Conservation (phyloP, 148 eudicot species). For the Fagopyrum tataricum region DNA sequence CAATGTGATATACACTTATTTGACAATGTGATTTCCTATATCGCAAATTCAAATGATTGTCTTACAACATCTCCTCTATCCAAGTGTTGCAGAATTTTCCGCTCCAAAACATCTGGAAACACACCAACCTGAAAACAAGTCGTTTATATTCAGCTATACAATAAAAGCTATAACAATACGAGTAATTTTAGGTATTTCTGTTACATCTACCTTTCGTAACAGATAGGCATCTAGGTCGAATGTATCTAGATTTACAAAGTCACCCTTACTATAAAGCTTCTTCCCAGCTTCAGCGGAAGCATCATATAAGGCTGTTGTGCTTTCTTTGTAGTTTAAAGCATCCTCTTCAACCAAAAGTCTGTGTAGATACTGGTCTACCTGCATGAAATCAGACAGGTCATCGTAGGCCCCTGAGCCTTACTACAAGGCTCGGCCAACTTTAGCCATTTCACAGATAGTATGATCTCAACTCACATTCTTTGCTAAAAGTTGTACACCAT, state of each 20-base stretch:
- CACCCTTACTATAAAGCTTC: constrained; percentile 60
- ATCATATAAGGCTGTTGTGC: constrained; percentile 36
- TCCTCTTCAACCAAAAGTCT: constrained; percentile 88
- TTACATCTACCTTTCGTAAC: constrained; percentile 52
- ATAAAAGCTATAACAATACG: not conserved
- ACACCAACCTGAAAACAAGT: constrained; percentile 65
- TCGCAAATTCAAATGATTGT: not conserved
- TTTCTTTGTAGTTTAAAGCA: constrained; percentile 29
- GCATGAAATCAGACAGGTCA: constrained; percentile 23
- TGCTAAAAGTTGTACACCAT: constrained; percentile 79
- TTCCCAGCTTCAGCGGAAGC: constrained; percentile 59
- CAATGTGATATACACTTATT: not conserved
- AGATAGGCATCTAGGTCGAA: constrained; percentile 64
- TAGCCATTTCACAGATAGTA: not conserved
- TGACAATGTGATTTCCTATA: not conserved
- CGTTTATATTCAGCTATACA: not conserved
- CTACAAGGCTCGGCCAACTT: constrained; percentile 1
- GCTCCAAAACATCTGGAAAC: constrained; percentile 85
- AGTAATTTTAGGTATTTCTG: not conserved
- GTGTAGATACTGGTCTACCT: constrained; percentile 47
- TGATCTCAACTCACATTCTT: constrained; percentile 13
- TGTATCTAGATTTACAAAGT: constrained; percentile 39
- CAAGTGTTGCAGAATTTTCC: constrained; percentile 55
- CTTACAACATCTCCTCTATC: constrained; percentile 79
- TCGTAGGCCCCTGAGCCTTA: constrained; percentile 32